Base-by-base conservation (phyloP, 805 yeast genomes). In the Myxozyma nipponensis region DNA sequence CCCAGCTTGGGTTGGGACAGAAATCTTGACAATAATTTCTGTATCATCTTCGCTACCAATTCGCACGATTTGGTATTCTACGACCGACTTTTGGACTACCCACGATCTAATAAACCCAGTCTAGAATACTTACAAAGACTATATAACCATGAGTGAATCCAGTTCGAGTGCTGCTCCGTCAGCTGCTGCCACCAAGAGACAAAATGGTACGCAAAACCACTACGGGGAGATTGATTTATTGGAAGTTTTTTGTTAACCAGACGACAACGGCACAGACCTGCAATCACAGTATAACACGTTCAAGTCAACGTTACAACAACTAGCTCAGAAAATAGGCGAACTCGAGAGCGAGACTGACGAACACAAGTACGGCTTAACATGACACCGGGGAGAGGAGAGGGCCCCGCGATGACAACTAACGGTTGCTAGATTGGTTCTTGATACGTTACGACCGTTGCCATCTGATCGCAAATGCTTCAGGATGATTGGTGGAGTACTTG, bases 401-500 rank as follows among this genome's bases (percentile, higher is more conserved):
- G n/a, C n/a, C n/a, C n/a, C 18, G 15, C 28, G 47, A 19, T 35
- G 21, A 2, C 28, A n/a, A 3, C 32, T 28, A 28, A 28, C 32
- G 13, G 32, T 28, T 13, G 42, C 69, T 51, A 72, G 71, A 34
- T 69, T 83, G 17, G 93, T 85, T 1, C 61, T 83, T 13, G 77
- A 74, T 19, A 82, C 91, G 1, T 67, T 85, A 26, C 56, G 67
- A 39, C 71, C 69, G 0, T 71, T 80, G 7, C 81, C 82, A 22
- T 55, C 60, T 1, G 80, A 76, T 40, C 78, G 98, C 54, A 82
- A 83, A 64, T 88, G 97, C 63, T 89, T 81, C 70, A 81, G 95
- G 62, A 88, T 93, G 96, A 78, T 91, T 28, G 97, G 96, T 23
- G 95, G 96, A 7, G 95, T 90, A 2, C 74, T 91, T 28, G 85